Evolutionary conservation across 495 filamentous ascomycete genomes (phyloP).

Genomic region (Apodospora peruviana): DNA sequence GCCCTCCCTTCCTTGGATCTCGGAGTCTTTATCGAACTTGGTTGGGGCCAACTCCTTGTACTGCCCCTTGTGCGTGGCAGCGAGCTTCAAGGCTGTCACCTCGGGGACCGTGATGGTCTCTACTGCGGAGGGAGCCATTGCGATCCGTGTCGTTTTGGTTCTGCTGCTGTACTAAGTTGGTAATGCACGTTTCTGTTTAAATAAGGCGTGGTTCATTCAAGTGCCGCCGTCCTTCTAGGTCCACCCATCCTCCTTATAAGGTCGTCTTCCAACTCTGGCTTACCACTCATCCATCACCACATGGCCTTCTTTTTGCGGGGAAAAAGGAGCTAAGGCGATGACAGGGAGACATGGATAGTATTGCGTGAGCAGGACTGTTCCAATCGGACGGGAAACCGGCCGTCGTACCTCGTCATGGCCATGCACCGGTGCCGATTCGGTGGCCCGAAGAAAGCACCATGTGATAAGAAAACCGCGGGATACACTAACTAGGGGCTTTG

Average conservation of each 20-base stretch:
- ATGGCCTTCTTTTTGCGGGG: neutral
- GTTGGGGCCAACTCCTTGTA: slow-evolving; percentile 58
- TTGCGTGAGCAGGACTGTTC: neutral
- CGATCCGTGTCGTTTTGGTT: no score
- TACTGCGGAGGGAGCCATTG: slow-evolving; percentile 27
- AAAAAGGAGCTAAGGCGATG: neutral
- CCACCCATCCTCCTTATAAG: slow-evolving; percentile 1
- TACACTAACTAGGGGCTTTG: neutral
- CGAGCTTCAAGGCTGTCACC: slow-evolving; percentile 25
- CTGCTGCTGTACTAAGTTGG: no score
- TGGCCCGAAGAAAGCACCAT: neutral
- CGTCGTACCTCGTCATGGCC: neutral
- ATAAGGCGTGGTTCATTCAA: neutral
- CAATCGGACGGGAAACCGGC: neutral
- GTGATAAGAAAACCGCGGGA: neutral
- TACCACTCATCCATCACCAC: neutral
- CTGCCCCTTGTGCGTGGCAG: slow-evolving; percentile 38
- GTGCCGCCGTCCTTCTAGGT: neutral
- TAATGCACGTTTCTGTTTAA: no score
- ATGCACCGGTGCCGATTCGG: slow-evolving; percentile 1
- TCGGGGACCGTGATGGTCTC: slow-evolving; percentile 28
- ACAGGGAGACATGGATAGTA: slow-evolving; percentile 3
- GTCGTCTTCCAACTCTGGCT: neutral
- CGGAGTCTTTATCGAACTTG: slow-evolving; percentile 45
- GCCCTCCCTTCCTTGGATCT: slow-evolving; percentile 38